Evolutionary conservation across 257 asterid species (phyloP).

Genomic region (Solanum peruvianum): DNA sequence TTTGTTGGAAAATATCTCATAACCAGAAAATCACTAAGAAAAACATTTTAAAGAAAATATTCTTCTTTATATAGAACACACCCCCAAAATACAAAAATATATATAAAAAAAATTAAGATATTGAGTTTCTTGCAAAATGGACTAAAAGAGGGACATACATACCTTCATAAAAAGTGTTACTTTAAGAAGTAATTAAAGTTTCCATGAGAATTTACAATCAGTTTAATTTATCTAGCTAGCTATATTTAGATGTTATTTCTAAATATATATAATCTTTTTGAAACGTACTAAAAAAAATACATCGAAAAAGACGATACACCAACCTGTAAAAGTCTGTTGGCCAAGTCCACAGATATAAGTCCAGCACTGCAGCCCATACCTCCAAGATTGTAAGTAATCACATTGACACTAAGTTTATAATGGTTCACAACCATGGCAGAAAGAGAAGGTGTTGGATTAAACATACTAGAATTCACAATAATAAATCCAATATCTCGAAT

Average conservation of each 20-base stretch:
- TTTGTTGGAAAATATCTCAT: background rate
- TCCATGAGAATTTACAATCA: background rate
- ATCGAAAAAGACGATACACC: background rate
- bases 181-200: background rate
- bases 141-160: background rate
- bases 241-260: background rate
- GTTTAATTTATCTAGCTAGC: background rate
- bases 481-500: constrained; percentile 22
- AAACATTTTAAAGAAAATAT: background rate
- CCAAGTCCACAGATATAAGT: constrained; percentile 25
- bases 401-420: constrained; percentile 14
- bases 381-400: constrained; percentile 22
- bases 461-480: constrained; percentile 22
- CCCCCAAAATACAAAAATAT: background rate
- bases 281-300: background rate
- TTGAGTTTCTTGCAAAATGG: background rate
- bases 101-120: background rate
- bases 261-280: background rate
- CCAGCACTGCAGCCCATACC: constrained; percentile 53
- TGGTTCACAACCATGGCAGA: constrained; percentile 20
- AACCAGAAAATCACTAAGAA: background rate
- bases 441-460: constrained; percentile 30
- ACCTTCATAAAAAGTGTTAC: background rate
- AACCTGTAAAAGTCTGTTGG: constrained; percentile 14
- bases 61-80: background rate